Percentiles rank a stretch among this genome's conserved stretches.
Conservation (phyloP, 2,329 filamentous ascomycete species). For the Ophiobolus disseminans region DNA sequence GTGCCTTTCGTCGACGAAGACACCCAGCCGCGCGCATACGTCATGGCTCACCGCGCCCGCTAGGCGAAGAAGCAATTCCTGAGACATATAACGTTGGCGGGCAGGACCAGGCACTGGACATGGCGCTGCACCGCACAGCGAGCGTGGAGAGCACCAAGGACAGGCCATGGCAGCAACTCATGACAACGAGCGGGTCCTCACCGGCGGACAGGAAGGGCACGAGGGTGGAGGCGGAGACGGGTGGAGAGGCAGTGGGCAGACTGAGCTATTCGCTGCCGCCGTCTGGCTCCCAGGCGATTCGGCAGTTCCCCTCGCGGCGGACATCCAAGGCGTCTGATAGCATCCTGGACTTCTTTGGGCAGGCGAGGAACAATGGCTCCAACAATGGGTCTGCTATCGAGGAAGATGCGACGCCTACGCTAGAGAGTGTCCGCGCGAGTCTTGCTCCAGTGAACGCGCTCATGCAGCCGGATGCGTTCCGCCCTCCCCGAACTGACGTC, state of each 20-base stretch:
- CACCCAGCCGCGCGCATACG: slow-evolving; percentile 6
- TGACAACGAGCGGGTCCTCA: slow-evolving; percentile 53
- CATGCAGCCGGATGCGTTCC: slow-evolving; percentile 59
- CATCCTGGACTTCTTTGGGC: slow-evolving; percentile 39
- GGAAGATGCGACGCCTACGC: slow-evolving; percentile 54
- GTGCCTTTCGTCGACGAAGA: background rate
- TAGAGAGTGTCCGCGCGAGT: slow-evolving; percentile 32
- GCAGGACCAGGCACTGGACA: slow-evolving; percentile 18
- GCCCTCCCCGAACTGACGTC: slow-evolving; percentile 53
- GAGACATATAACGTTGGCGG: slow-evolving; percentile 10
- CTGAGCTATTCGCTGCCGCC: slow-evolving; percentile 71
- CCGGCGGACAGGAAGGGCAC: slow-evolving; percentile 61
- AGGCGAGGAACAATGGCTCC: slow-evolving; percentile 12
- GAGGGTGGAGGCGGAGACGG: slow-evolving; percentile 66
- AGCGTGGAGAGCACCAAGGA: slow-evolving; percentile 51
- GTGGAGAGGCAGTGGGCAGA: slow-evolving; percentile 64
- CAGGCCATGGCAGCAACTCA: slow-evolving; percentile 54
- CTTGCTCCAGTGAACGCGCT: slow-evolving; percentile 30
- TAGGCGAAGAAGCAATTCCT: slow-evolving; percentile 20
- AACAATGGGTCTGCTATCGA: slow-evolving; percentile 55
- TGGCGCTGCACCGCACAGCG: slow-evolving; percentile 45
- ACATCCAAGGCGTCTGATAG: slow-evolving; percentile 54
- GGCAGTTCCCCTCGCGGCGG: slow-evolving; percentile 52
- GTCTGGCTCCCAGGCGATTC: slow-evolving; percentile 54
- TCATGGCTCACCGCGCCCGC: slow-evolving; percentile 20